Evolutionary conservation across 352 stramenopile species (phyloP).

Genomic region (Phytopythium boreale): DNA sequence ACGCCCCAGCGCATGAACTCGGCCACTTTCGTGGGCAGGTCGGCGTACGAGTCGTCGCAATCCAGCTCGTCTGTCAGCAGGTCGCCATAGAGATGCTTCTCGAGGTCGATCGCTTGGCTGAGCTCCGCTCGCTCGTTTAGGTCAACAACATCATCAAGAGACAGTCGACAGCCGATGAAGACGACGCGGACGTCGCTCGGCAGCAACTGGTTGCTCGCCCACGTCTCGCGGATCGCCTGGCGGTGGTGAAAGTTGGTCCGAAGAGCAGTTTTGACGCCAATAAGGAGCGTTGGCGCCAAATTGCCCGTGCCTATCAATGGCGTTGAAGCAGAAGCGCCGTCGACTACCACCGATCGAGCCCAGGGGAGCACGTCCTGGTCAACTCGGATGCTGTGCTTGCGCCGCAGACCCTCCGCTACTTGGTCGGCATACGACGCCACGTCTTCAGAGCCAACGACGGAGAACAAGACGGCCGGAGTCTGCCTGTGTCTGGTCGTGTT

Average conservation of each 20-base stretch:
- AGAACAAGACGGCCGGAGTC: background rate
- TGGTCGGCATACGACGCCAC: background rate
- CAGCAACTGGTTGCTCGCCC: conserved; percentile 18
- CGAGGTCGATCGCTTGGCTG: conserved; percentile 15
- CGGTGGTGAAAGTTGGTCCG: conserved; percentile 24
- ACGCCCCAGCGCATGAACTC: conserved; percentile 22
- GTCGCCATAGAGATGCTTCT: conserved; percentile 32
- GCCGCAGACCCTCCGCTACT: conserved; percentile 3
- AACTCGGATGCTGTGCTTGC: conserved; percentile 16
- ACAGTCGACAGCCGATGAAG: conserved; percentile 35
- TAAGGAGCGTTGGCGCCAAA: conserved; percentile 18
- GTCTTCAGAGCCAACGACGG: background rate
- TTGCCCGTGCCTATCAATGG: background rate
- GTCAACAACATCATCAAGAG: background rate
- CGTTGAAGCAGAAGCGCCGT: background rate
- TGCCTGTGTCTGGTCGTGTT: background rate
- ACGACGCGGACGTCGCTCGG: conserved; percentile 19
- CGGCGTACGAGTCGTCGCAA: conserved; percentile 38
- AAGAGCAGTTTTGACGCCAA: conserved; percentile 49
- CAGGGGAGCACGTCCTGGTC: conserved; percentile 16
- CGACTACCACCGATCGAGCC: conserved; percentile 5
- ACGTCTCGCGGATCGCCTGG: conserved; percentile 42
- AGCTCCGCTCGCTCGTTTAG: conserved; percentile 8
- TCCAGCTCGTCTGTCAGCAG: conserved; percentile 34
- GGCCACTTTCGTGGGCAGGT: conserved; percentile 31